Evolutionary conservation across 2,329 filamentous ascomycete genomes (phyloP).

Genomic region (Aspergillus melleus): DNA sequence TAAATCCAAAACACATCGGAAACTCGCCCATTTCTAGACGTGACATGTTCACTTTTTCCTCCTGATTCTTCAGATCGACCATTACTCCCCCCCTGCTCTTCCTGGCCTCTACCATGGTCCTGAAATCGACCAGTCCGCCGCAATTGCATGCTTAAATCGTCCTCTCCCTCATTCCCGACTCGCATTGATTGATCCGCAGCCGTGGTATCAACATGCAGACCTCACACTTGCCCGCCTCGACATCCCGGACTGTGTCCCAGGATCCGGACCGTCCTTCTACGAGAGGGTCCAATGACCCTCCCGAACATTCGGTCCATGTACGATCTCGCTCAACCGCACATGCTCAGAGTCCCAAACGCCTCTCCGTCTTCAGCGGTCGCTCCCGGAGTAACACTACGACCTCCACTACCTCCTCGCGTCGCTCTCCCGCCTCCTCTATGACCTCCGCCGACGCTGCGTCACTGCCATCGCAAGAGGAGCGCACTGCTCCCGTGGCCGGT

Average conservation of each 20-base stretch:
- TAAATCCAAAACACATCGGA: slow-evolving; percentile 15
- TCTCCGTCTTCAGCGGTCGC: slow-evolving; percentile 42
- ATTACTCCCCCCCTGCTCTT: background rate
- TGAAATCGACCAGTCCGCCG: slow-evolving; percentile 8
- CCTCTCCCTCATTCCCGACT: background rate
- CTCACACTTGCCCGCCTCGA: slow-evolving; percentile 14
- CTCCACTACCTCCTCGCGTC: slow-evolving; percentile 48
- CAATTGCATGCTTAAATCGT: slow-evolving; percentile 18
- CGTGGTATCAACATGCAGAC: slow-evolving; percentile 11
- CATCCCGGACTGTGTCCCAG: slow-evolving; percentile 14
- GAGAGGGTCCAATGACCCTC: slow-evolving; percentile 33
- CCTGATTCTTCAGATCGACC: slow-evolving; percentile 4
- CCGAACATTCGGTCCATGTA: slow-evolving; percentile 34
- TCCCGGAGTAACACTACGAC: slow-evolving; percentile 51
- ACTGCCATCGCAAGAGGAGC: slow-evolving; percentile 34
- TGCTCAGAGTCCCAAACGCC: slow-evolving; percentile 38
- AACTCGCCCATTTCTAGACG: slow-evolving; percentile 7
- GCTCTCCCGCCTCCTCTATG: slow-evolving; percentile 48
- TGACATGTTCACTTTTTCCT: slow-evolving; percentile 6
- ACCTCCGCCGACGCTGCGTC: slow-evolving; percentile 35
- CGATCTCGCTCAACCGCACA: slow-evolving; percentile 39
- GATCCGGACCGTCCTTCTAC: slow-evolving; percentile 32
- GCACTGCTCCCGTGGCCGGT: slow-evolving; percentile 27
- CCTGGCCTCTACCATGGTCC: slow-evolving; percentile 18
- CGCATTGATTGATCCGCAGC: background rate